Evolutionary conservation across 805 yeast species (phyloP).

Genomic region (Saturnispora gosingensis): DNA sequence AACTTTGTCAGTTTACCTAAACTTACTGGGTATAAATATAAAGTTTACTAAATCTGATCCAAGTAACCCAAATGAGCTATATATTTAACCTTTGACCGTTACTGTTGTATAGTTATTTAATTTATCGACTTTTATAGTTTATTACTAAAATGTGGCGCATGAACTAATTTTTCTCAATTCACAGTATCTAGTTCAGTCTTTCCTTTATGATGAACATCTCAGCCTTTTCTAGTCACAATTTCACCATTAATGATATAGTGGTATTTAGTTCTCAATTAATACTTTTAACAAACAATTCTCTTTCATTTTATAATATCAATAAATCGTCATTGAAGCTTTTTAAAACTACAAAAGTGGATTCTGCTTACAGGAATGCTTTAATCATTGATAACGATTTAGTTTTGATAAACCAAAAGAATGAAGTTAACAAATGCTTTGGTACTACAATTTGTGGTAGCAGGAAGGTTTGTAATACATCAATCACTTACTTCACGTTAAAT

Average conservation of each 20-base stretch:
- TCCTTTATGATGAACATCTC: not conserved
- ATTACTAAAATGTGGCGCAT: not conserved
- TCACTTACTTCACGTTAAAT: not conserved
- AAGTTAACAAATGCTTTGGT: not conserved
- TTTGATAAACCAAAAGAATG: not conserved
- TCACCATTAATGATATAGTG: not conserved
- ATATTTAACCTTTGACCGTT: slow-evolving; percentile 13
- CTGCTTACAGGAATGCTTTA: not conserved
- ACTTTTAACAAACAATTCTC: not conserved
- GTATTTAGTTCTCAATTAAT: not conserved
- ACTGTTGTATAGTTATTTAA: not conserved
- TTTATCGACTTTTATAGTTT: not conserved
- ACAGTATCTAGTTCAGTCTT: no score
- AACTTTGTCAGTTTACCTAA: slow-evolving; percentile 34
- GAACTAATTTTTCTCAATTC: not conserved
- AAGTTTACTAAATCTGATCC: slow-evolving; percentile 12
- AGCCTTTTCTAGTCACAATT: not conserved
- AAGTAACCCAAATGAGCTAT: slow-evolving; percentile 23
- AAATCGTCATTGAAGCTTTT: not conserved
- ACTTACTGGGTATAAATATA: slow-evolving; percentile 55
- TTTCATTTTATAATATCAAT: not conserved
- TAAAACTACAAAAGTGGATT: not conserved
- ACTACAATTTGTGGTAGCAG: not conserved
- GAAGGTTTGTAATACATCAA: no score
- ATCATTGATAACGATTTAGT: not conserved